Base-by-base conservation (phyloP, 2,329 filamentous ascomycete genomes). In the Pseudogymnoascus sp. region DNA sequence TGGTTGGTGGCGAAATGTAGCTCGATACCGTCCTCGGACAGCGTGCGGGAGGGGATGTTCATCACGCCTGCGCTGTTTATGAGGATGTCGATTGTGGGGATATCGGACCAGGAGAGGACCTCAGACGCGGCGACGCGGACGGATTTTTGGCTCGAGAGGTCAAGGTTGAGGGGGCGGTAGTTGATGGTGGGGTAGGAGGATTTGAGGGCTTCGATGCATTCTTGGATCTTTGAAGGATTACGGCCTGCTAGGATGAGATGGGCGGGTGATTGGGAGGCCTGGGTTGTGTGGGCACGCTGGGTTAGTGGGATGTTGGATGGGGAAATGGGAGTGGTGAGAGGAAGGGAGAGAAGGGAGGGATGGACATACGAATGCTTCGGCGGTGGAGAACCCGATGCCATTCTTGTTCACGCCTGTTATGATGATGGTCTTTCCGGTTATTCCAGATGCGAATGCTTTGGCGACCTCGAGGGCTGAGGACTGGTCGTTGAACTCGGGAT, bases 381-480 rank as follows among this genome's bases (percentile, higher is more conserved):
- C 61, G 6, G 65, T 68, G 9, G 65, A 43, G n/a, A 61, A 65
- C 11, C 65, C 66, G 33, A 67, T 60, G n/a, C 65, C 66, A n/a
- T 52, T 60, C 8, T 43, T 61, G 52, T 65, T 67, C 8, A 64
- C 64, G n/a, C 66, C 66, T 12, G 66, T 68, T 14, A 68, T 35
- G 0, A 68, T 18, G 16, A 67, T 59, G 5, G 74, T 76, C 68
- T 75, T 79, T 23, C 74, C 75, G 4, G 61, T 67, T 63, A 79
- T 70, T 1, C 59, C 62, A 5, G 70, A 67, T 7, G 69, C 65
- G 61, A 78, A 78, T 14, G 71, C 70, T 40, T 71, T 68, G 21
- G 75, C 75, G 11, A 78, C 76, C 21, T 77, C 75, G 7, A 73
- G 61, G n/a, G 66, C 75, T 64, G 76, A 74, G 14, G 77, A 78